Base-by-base conservation (phyloP, 208 protist genomes). In the Tritrichomonas musculus region DNA sequence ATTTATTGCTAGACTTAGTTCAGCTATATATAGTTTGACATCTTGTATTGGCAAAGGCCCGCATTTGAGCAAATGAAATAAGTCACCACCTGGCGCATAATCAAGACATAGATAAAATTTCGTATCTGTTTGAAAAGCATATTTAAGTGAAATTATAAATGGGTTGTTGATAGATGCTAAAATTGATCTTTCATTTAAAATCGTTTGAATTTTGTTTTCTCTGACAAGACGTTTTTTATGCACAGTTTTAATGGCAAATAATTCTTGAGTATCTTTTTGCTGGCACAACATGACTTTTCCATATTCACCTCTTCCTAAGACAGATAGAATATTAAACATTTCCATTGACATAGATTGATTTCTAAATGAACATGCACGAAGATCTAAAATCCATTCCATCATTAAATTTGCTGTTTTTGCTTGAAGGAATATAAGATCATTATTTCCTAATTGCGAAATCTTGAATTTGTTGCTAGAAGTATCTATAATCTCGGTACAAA, bases 51-150 rank as follows among this genome's bases (percentile, higher is more conserved):
- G 8, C 14, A 92, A 30, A 73, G 93, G 66, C 50, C 94, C 94
- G n/a, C 92, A 92, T 47, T 94, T 95, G 11, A 97, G 92, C 75
- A 97, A 96, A 93, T 93, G 96, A 94, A 97, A 97, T 30, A 97
- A 94, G 92, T 97, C 96, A 47, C 96, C 96, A 57, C 96, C 96
- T 93, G 94, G 93, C 0, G 95, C 64, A 94, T 94, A 96, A 69
- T 96, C 95, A 47, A 97, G 75, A 57, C 96, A 92, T n/a, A 97
- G 93, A 77, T 95, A 96, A n/a, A 97, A 94, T 88, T 95, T 96
- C 36, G 94, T 80, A 41, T 22, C 93, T 22, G 95, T 96, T 92
- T 95, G 94, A 82, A 97, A 97, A 41, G 95, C 94, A 93, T 95
- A 97, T 44, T 95, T 82, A 22, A 97, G 77, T 44, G 92, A 69